Conservation (phyloP, 2,329 filamentous ascomycete genomes). For the Ascocoryne sarcoides region DNA sequence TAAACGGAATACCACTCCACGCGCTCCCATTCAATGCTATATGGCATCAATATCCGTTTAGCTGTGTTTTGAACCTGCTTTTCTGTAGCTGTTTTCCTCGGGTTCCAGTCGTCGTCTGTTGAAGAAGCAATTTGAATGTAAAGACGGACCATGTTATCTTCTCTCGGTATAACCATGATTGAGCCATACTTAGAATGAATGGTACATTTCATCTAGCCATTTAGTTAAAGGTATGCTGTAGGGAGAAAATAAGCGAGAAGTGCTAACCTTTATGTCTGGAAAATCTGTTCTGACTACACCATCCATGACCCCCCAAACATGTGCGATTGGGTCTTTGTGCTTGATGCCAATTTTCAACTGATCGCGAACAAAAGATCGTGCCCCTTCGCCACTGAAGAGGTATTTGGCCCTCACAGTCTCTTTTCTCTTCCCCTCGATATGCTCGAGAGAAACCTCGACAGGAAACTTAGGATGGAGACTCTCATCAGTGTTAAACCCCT, state of each 20-base stretch:
- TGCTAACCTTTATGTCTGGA: conserved; percentile 70
- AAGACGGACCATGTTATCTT: conserved; percentile 58
- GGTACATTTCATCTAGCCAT: conserved; percentile 57
- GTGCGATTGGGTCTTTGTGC: conserved; percentile 59
- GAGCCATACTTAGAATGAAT: conserved; percentile 68
- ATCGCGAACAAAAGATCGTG: conserved; percentile 56
- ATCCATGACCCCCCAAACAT: conserved; percentile 73
- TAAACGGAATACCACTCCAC: conserved; percentile 72
- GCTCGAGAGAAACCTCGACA: conserved; percentile 68
- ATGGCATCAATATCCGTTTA: conserved; percentile 57
- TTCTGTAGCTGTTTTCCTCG: conserved; percentile 53
- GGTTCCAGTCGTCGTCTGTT: conserved; percentile 51
- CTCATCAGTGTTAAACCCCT: conserved; percentile 50
- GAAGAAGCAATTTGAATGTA: conserved; percentile 61
- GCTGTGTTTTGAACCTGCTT: conserved; percentile 56
- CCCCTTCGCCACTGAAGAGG: conserved; percentile 63
- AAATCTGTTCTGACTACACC: conserved; percentile 65
- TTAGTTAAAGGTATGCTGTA: too few relatives aligned
- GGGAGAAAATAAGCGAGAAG: too few relatives aligned
- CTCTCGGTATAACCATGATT: conserved; percentile 71
- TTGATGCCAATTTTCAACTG: conserved; percentile 62
- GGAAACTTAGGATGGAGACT: conserved; percentile 57
- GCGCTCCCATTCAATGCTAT: conserved; percentile 56
- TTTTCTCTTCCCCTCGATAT: conserved; percentile 63
- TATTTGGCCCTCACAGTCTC: conserved; percentile 65